phyloP scores from a whole-genome alignment of 805 yeast species.

The Schizosaccharomyces lindneri region DNA sequence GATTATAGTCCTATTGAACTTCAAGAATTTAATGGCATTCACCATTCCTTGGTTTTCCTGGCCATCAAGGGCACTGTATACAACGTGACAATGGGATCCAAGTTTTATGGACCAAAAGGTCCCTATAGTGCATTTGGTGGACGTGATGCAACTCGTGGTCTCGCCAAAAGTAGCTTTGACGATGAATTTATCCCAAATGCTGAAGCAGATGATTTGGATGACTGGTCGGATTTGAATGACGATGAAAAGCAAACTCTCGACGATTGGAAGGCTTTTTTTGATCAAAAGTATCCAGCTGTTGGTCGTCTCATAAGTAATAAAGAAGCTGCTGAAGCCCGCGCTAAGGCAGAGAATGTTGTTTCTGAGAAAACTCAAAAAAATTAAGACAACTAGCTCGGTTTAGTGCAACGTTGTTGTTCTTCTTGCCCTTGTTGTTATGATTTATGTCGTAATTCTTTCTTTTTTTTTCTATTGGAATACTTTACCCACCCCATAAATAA shows the following conservation, averaged over 20 bases:
- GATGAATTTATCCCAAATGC: constrained; percentile 33
- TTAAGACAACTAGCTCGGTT: too few species aligned
- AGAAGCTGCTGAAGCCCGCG: neutral
- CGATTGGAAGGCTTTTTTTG: constrained; percentile 70
- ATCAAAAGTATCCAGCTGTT: constrained; percentile 52
- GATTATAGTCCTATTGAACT: constrained; percentile 7
- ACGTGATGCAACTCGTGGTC: constrained; percentile 49
- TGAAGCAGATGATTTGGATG: constrained; percentile 50
- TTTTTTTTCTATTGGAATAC: too few species aligned
- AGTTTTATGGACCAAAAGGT: constrained; percentile 54
- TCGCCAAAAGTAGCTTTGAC: constrained; percentile 37
- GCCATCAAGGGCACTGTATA: constrained; percentile 56
- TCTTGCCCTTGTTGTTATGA: too few species aligned
- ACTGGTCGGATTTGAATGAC: constrained; percentile 30
- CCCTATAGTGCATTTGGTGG: constrained; percentile 53
- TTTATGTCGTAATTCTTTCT: too few species aligned
- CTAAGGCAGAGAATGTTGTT: neutral
- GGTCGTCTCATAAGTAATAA: constrained; percentile 31
- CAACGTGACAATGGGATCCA: constrained; percentile 44
- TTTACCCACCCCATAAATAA: too few species aligned
- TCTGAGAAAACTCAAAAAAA: too few species aligned
- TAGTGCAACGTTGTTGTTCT: too few species aligned
- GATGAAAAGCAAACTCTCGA: constrained; percentile 44
- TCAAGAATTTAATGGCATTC: constrained; percentile 15
- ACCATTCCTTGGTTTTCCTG: constrained; percentile 30